These are phyloP conservation scores for Coccinonectria pachysandricola DNA, from an alignment of 2,329 filamentous ascomycete species.

Conservation along the genomic window DNA sequence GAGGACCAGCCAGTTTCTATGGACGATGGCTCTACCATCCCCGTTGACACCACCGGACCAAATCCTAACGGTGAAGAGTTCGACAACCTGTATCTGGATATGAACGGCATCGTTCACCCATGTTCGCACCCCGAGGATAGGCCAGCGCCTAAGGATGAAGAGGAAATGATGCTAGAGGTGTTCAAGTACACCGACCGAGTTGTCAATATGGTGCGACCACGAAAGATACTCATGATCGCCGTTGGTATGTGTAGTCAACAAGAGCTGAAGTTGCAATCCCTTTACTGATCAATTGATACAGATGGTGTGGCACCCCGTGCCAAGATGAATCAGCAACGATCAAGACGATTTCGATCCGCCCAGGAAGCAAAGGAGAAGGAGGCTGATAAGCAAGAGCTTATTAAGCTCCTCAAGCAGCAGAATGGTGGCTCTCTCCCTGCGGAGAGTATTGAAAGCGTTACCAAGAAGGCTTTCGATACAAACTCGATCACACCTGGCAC, in stretches of 20 bases:
- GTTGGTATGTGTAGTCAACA: slow-evolving; percentile 55
- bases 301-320: slow-evolving; percentile 95
- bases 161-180: slow-evolving; percentile 98
- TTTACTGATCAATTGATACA: slow-evolving; percentile 27
- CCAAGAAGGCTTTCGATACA: slow-evolving; percentile 88
- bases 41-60: slow-evolving; percentile 70
- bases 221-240: slow-evolving; percentile 94
- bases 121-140: slow-evolving; percentile 95
- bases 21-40: slow-evolving; percentile 70
- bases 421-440: slow-evolving; percentile 55
- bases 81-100: slow-evolving; percentile 95
- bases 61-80: slow-evolving; percentile 98
- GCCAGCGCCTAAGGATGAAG: slow-evolving; percentile 83
- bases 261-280: neutral
- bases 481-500: slow-evolving; percentile 88
- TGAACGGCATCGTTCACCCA: slow-evolving; percentile 99
- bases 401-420: slow-evolving; percentile 74
- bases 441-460: slow-evolving; percentile 48
- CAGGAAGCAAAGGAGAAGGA: slow-evolving; percentile 94
- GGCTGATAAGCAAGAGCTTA: slow-evolving; percentile 77
- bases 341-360: slow-evolving; percentile 85
- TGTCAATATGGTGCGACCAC: slow-evolving; percentile 94
- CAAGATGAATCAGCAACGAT: slow-evolving; percentile 99
- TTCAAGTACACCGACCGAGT: slow-evolving; percentile 99
- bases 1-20: slow-evolving; percentile 76